Base-by-base conservation (phyloP, 805 yeast species). In the Priceomyces medius region DNA sequence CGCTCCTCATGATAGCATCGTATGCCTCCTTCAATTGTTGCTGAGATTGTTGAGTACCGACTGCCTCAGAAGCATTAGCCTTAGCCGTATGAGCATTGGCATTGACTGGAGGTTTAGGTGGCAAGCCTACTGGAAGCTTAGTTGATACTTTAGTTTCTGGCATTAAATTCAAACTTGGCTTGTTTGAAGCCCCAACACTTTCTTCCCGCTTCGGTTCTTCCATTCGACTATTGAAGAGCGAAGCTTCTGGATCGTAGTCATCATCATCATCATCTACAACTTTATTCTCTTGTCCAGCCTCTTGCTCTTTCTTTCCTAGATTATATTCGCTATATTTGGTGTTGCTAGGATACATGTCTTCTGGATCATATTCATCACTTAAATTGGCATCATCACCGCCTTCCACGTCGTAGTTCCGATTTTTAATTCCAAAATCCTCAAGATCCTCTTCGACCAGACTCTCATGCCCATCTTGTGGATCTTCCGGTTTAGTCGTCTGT, bases 1-100 rank as follows among this genome's bases (percentile, higher is more conserved):
- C 71, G 42, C 64, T 62, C 20, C 57, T 56, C 63, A 63, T 59
- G 27, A 68, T 56, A 2, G 69, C 66, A 20, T 61, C 66, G 46
- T 61, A 65, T 2, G 70, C 71, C 38, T 58, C 62, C 33, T 51
- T 59, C 13, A 65, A 49, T 16, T 52, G 53, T 13, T 45, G 40
- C 29, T 44, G 55, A 18, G 56, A 44, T 24, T 48, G 44, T 4
- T 39, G 24, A 6, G 16, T n/a, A 14, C 37, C 21, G 10, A 44
- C 7, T 14, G 46, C 19, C 10, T 32, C 44, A 1, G 44, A 20
- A 23, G 40, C 33, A 18, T 41, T 34, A 13, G 40, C 20, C 12
- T 41, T 39, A 12, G 42, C 19, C 12, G 31, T 17, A n/a, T 19
- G 37, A 5, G 37, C 23, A 16, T 43, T 20, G 24, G 52, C 54